Conservation (phyloP, 179 eudicot genomes). For the Pouteria campechiana region DNA sequence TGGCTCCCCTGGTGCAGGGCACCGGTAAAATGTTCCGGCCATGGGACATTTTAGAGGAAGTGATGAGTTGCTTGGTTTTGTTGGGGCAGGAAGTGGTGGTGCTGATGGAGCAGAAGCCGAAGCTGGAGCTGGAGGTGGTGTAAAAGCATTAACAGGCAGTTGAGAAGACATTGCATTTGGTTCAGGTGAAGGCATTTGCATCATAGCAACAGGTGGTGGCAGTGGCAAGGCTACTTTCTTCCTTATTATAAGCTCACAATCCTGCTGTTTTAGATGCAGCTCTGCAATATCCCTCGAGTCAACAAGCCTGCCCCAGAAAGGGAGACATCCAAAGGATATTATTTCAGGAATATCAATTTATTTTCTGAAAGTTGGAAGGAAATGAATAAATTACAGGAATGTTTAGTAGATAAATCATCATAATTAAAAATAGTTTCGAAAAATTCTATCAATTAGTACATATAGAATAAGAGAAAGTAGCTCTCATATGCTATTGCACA, state of each 20-base stretch:
- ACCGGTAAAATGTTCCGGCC: constrained; percentile 90
- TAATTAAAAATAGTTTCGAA: neutral
- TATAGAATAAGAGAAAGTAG: neutral
- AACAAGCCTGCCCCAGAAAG: constrained; percentile 48
- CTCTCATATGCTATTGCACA: too few relatives aligned
- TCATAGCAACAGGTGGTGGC: constrained; percentile 37
- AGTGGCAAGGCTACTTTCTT: constrained; percentile 81
- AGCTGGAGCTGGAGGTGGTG: constrained; percentile 24
- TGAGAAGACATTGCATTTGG: constrained; percentile 8
- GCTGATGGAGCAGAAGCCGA: constrained; percentile 18
- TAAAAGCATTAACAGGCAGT: constrained; percentile 17
- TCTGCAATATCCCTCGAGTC: constrained; percentile 91
- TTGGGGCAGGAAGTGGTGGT: constrained; percentile 12
- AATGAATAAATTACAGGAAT: neutral
- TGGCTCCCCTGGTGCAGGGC: constrained; percentile 78
- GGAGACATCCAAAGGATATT: neutral
- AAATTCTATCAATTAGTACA: neutral
- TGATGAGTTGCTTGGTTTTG: constrained; percentile 49
- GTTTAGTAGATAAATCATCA: neutral
- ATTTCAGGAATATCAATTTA: neutral
- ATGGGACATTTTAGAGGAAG: constrained; percentile 89
- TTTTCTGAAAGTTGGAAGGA: neutral
- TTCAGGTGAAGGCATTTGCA: constrained; percentile 43
- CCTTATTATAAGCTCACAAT: constrained; percentile 68
- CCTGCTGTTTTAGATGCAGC: constrained; percentile 73